Evolutionary conservation across 176 grass and related monocot genomes (phyloP).

Genomic region (Dendrocalamus sinicus): DNA sequence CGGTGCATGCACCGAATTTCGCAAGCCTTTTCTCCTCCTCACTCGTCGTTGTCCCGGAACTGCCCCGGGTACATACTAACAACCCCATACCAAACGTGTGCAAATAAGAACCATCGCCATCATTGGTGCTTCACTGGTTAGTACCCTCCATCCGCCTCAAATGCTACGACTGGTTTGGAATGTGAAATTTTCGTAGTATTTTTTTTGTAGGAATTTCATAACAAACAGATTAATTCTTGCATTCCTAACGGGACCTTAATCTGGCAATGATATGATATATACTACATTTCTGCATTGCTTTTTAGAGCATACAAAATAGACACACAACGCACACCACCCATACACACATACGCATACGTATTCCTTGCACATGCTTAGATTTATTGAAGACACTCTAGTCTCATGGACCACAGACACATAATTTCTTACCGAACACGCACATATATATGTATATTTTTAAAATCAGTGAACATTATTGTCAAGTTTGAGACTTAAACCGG

Average conservation of each 20-base stretch:
- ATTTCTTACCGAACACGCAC: no score
- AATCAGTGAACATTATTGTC: no score
- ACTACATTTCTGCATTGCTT: neutral
- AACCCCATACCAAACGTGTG: neutral
- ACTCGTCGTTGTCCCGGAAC: neutral
- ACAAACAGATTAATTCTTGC: neutral
- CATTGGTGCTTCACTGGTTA: neutral
- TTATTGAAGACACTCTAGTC: no score
- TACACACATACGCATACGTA: no score
- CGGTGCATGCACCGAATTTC: conserved; percentile 10
- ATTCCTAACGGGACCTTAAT: neutral
- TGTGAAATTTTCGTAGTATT: neutral
- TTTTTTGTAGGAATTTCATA: neutral
- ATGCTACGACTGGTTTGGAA: neutral
- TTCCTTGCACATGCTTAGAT: no score
- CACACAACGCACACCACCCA: no score
- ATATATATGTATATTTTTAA: no score
- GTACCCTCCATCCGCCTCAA: neutral
- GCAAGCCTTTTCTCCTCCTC: neutral
- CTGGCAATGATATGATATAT: neutral
- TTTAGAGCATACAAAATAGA: no score
- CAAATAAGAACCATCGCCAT: neutral
- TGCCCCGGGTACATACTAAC: neutral
- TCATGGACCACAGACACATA: no score
- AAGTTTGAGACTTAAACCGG: no score